These are phyloP conservation scores for Holtermanniella nyarrowii DNA, from an alignment of 768 basidiomycete genomes.

Conservation along the genomic window DNA sequence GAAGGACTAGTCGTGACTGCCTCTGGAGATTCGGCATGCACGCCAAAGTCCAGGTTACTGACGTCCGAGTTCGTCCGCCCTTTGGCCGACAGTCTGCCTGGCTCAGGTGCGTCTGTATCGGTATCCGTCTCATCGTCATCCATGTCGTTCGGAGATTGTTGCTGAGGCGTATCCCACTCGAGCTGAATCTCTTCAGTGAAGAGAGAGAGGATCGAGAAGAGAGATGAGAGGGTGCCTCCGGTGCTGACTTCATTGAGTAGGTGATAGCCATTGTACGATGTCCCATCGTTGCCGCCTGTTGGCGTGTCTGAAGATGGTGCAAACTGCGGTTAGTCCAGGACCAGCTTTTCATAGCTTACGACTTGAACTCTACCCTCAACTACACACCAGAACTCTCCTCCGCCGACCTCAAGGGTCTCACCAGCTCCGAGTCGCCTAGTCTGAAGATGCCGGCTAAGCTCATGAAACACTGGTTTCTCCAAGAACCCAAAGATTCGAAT, in stretches of 20 bases:
- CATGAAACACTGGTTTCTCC: conserved; percentile 97
- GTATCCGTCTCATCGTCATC: conserved; percentile 5
- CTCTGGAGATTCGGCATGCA: background rate
- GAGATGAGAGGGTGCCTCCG: conserved; percentile 86
- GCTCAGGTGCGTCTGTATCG: conserved; percentile 2
- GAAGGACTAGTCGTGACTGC: too few species aligned
- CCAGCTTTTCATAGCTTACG: conserved; percentile 50
- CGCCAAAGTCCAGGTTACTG: conserved; percentile 29
- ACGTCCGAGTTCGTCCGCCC: conserved; percentile 34
- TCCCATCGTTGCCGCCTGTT: conserved; percentile 3
- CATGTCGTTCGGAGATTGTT: background rate
- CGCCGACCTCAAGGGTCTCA: conserved; percentile 58
- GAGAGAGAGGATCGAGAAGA: conserved; percentile 91
- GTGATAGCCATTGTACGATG: conserved; percentile 86
- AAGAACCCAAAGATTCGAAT: conserved; percentile 95
- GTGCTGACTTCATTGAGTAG: conserved; percentile 91
- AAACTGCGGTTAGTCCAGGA: conserved; percentile 14
- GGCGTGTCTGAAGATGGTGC: conserved; percentile 48
- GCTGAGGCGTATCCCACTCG: conserved; percentile 63
- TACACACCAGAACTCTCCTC: conserved; percentile 91
- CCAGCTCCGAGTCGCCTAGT: conserved; percentile 92
- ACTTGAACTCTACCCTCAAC: conserved; percentile 97
- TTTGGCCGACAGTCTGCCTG: conserved; percentile 6
- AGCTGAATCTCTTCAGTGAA: conserved; percentile 70
- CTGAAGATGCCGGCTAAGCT: conserved; percentile 89